Percentiles rank a stretch among this genome's conserved stretches.
These are phyloP conservation scores for Allium cepa DNA, from an alignment of 106 monocot species.

Conservation along the genomic window DNA sequence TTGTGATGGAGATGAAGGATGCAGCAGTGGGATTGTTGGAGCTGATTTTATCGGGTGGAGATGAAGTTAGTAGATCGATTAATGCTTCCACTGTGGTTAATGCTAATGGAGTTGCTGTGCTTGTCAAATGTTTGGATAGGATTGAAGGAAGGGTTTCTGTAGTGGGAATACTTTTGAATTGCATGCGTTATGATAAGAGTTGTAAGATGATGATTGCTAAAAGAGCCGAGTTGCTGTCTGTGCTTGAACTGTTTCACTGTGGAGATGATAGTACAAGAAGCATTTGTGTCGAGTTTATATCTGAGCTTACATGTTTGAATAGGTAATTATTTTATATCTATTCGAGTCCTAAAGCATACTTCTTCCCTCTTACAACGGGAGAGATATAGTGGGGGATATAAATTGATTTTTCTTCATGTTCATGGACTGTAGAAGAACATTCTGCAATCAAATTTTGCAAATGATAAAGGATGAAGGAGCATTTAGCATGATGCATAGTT, in stretches of 20 bases:
- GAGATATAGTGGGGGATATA: no score
- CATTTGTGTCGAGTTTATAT: slow-evolving; percentile 43
- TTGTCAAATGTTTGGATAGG: slow-evolving; percentile 28
- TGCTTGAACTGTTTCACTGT: slow-evolving; percentile 47
- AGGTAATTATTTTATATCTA: slow-evolving; percentile 16
- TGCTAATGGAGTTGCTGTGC: slow-evolving; percentile 33
- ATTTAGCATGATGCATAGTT: slow-evolving; percentile 53
- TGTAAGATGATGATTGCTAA: slow-evolving; percentile 38
- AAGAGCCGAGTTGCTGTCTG: slow-evolving; percentile 25
- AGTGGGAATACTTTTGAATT: slow-evolving; percentile 38
- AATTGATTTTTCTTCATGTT: no score
- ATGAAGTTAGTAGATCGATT: slow-evolving; percentile 20
- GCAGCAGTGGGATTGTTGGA: slow-evolving; percentile 32
- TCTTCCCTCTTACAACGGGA: no score
- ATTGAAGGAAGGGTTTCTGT: slow-evolving; percentile 25
- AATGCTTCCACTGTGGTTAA: slow-evolving; percentile 31
- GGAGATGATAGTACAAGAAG: slow-evolving; percentile 35
- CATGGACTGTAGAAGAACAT: slow-evolving; percentile 26
- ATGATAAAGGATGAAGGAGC: slow-evolving; percentile 44
- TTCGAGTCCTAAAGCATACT: no score
- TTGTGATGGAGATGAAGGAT: slow-evolving; percentile 31
- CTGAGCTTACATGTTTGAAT: slow-evolving; percentile 33
- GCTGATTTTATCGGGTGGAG: slow-evolving; percentile 31
- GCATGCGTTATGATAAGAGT: slow-evolving; percentile 41
- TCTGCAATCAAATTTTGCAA: slow-evolving; percentile 36